Conservation (phyloP, 257 asterid genomes). For the Mentha longifolia region DNA sequence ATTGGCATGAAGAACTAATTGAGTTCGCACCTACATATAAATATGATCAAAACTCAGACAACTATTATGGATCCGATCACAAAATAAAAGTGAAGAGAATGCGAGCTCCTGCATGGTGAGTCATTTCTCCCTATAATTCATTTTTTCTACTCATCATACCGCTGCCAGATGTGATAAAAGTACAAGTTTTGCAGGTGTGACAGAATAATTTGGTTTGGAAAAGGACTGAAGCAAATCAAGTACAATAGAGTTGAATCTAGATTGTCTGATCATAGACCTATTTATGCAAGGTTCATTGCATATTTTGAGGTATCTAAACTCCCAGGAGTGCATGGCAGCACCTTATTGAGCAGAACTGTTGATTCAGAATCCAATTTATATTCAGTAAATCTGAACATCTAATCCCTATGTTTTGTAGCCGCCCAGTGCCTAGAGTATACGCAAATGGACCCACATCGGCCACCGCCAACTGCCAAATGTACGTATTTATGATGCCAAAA, state of each 20-base stretch:
- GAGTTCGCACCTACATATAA: conserved; percentile 71
- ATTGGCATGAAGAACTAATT: conserved; percentile 65
- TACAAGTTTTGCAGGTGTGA: conserved; percentile 59
- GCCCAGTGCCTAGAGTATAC: conserved; percentile 21
- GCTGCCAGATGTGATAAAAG: conserved; percentile 18
- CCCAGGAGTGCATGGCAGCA: conserved; percentile 30
- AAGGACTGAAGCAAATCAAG: conserved; percentile 56
- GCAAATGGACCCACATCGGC: conserved; percentile 2
- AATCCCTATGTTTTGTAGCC: conserved; percentile 15
- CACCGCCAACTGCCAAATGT: background rate
- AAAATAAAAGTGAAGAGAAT: conserved; percentile 41
- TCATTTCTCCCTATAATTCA: conserved; percentile 23
- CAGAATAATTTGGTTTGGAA: conserved; percentile 65
- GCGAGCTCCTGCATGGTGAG: conserved; percentile 74
- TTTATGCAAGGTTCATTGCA: conserved; percentile 56
- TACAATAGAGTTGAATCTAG: conserved; percentile 59
- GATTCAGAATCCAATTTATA: conserved; percentile 27
- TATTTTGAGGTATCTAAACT: conserved; percentile 40
- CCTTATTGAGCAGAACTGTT: conserved; percentile 25
- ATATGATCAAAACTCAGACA: conserved; percentile 54
- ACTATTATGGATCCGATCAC: conserved; percentile 56
- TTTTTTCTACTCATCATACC: conserved; percentile 14
- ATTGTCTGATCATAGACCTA: conserved; percentile 73
- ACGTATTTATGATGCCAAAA: background rate
- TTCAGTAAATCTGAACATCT: conserved; percentile 19